Conservation (phyloP, 2,329 filamentous ascomycete genomes). For the Diatrype stigma region DNA sequence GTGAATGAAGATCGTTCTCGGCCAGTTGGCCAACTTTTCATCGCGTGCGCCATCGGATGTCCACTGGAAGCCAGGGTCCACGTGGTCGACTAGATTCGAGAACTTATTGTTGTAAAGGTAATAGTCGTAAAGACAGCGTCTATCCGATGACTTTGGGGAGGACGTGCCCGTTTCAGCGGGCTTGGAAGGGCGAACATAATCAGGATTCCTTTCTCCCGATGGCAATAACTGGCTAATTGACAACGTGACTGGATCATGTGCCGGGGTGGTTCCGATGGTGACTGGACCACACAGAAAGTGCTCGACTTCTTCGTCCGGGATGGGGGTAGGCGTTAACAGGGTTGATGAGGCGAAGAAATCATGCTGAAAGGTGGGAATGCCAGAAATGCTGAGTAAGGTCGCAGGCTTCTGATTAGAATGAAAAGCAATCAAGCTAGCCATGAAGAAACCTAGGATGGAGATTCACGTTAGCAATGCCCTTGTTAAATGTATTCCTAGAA, state of each 20-base stretch:
- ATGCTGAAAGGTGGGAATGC: constrained; percentile 33
- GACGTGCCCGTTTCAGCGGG: not conserved
- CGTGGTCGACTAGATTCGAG: constrained; percentile 19
- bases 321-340: constrained; percentile 23
- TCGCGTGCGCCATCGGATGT: constrained; percentile 6
- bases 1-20: constrained; percentile 31
- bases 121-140: constrained; percentile 29
- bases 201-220: constrained; percentile 22
- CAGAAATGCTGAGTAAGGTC: constrained; percentile 31
- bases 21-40: too few species aligned
- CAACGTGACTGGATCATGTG: constrained; percentile 17
- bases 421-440: constrained; percentile 25
- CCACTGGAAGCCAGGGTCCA: constrained; percentile 31
- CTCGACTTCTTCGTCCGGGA: constrained; percentile 20
- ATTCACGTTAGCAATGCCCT: not conserved
- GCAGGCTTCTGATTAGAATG: constrained; percentile 24
- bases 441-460: constrained; percentile 26
- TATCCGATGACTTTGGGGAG: not conserved
- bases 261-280: constrained; percentile 17
- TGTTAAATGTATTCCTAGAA: not conserved
- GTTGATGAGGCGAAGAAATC: constrained; percentile 32
- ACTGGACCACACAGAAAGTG: constrained; percentile 18
- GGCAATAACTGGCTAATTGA: constrained; percentile 21
- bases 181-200: constrained; percentile 8
- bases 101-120: constrained; percentile 29